A percentile compares a stretch with the other conserved stretches of the same genome.
Conservation (phyloP, 495 filamentous ascomycete species). For the Wilcoxina mikolae region DNA sequence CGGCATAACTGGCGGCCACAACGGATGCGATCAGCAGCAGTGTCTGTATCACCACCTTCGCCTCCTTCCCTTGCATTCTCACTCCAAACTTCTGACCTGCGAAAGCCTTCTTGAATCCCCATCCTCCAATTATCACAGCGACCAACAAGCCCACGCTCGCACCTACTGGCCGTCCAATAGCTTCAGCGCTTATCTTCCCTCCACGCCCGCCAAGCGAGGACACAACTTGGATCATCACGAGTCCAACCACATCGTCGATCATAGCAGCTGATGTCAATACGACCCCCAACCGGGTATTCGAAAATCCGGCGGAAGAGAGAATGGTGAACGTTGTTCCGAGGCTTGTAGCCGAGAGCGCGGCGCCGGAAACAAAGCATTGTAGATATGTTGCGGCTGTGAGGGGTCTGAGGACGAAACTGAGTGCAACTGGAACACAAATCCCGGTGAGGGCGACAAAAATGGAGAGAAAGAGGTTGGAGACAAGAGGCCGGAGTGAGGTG, state of each 20-base stretch:
- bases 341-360: constrained; percentile 60
- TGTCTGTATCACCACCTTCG: constrained; percentile 34
- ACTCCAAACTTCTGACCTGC: too few relatives aligned
- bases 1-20: constrained; percentile 38
- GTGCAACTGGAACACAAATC: constrained; percentile 46
- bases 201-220: constrained; percentile 33
- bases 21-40: constrained; percentile 35
- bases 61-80: constrained; percentile 18
- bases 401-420: constrained; percentile 46
- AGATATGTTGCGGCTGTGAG: constrained; percentile 33
- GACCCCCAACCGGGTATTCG: constrained; percentile 48
- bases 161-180: constrained; percentile 21
- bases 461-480: constrained; percentile 46
- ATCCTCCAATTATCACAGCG: constrained; percentile 14
- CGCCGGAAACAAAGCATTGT: constrained; percentile 60
- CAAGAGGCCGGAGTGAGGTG: constrained; percentile 44
- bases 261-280: constrained; percentile 61
- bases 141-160: constrained; percentile 25
- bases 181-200: too few relatives aligned
- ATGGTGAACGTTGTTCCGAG: constrained; percentile 69
- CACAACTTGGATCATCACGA: constrained; percentile 58
- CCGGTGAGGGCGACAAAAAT: constrained; percentile 48
- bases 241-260: constrained; percentile 67
- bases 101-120: constrained; percentile 9
- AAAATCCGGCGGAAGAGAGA: constrained; percentile 38